A percentile compares a stretch with the other conserved stretches of the same genome.
Conservation (phyloP, 805 yeast species). For the Ogataea pilisensis region DNA sequence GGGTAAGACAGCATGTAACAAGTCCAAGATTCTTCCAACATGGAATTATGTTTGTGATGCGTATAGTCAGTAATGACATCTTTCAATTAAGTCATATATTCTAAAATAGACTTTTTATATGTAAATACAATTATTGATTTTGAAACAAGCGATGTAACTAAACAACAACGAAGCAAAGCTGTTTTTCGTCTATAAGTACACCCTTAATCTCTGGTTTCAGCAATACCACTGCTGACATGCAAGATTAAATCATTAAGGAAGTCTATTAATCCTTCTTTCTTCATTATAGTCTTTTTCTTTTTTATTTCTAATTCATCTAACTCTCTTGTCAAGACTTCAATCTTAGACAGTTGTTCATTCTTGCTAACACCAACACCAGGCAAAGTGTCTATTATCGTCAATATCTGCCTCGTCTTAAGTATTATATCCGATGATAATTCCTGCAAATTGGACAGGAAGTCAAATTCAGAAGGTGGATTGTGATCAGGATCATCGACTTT, state of each 20-base stretch:
- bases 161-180: too few relatives aligned
- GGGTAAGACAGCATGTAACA: slow-evolving; percentile 38
- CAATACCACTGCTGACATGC: slow-evolving; percentile 53
- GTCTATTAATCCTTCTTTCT: slow-evolving; percentile 58
- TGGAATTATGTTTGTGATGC: slow-evolving; percentile 44
- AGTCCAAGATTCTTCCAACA: slow-evolving; percentile 31
- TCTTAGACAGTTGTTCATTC: slow-evolving; percentile 61
- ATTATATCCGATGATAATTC: slow-evolving; percentile 85
- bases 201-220: slow-evolving; percentile 33
- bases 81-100: too few relatives aligned
- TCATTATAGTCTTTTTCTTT: slow-evolving; percentile 51
- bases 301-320: slow-evolving; percentile 55
- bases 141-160: too few relatives aligned
- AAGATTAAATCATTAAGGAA: slow-evolving; percentile 66
- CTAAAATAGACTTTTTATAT: too few relatives aligned
- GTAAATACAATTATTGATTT: too few relatives aligned
- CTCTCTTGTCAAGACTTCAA: slow-evolving; percentile 58
- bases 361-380: slow-evolving; percentile 92
- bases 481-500: slow-evolving; percentile 61
- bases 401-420: slow-evolving; percentile 79
- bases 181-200: too few relatives aligned
- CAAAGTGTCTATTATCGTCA: slow-evolving; percentile 77
- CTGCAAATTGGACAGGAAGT: slow-evolving; percentile 46
- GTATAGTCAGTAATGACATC: too few relatives aligned
- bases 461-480: slow-evolving; percentile 36